phyloP scores from a whole-genome alignment of 2,329 filamentous ascomycete species.

The Stagonosporopsis cucurbitacearum region DNA sequence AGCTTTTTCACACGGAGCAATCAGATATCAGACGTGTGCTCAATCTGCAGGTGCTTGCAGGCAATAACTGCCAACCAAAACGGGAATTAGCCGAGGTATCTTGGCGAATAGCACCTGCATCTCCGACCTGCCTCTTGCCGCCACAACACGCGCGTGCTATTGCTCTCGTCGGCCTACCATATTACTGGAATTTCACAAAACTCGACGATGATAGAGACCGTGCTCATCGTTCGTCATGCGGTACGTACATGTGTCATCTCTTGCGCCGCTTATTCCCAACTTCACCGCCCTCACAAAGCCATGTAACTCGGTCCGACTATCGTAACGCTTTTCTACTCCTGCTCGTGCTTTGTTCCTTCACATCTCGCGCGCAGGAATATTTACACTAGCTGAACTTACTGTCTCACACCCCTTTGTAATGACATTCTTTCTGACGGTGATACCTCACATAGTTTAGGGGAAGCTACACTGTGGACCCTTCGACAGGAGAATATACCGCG shows the following conservation, averaged over 20 bases:
- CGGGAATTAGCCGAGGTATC: constrained; percentile 15
- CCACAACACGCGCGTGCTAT: not conserved
- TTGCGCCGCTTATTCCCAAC: constrained; percentile 13
- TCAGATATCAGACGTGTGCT: not conserved
- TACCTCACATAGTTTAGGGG: constrained; percentile 71
- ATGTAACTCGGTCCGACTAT: constrained; percentile 18
- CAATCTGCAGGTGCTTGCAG: not conserved
- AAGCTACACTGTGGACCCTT: constrained; percentile 84
- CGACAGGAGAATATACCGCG: constrained; percentile 78
- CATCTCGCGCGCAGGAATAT: constrained; percentile 8
- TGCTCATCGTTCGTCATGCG: constrained; percentile 59
- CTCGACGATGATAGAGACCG: constrained; percentile 51
- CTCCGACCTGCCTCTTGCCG: constrained; percentile 4
- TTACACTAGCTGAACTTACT: constrained; percentile 13
- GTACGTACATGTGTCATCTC: constrained; percentile 49
- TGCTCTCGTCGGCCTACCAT: constrained; percentile 1
- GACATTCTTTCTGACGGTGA: constrained; percentile 28
- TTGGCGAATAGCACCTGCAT: not conserved
- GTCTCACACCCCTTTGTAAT: constrained; percentile 21
- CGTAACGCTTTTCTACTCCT: constrained; percentile 2
- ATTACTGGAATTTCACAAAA: not conserved
- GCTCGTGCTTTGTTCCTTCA: constrained; percentile 19
- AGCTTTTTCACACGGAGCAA: not conserved
- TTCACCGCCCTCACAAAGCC: constrained; percentile 16
- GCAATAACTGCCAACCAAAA: not conserved